Evolutionary conservation across 169 alveolate species (phyloP).

Genomic region (Cryptosporidium felis): DNA sequence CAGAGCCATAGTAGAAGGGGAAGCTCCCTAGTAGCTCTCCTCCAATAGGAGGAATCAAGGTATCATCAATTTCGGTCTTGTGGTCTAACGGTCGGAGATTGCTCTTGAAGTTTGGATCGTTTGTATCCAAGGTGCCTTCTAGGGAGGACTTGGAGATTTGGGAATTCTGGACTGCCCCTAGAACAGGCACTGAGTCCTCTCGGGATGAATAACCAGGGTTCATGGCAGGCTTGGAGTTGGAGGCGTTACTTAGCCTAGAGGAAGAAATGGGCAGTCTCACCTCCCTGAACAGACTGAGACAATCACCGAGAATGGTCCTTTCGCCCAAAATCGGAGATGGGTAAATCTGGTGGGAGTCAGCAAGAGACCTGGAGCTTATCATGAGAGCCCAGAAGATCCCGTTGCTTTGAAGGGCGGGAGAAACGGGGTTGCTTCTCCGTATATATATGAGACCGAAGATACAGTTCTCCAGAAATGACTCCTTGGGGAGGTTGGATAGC

Average conservation of each 20-base stretch:
- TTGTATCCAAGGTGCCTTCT: background rate
- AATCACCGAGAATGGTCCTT: slow-evolving; percentile 38
- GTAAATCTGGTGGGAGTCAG: slow-evolving; percentile 53
- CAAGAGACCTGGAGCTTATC: slow-evolving; percentile 47
- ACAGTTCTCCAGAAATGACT: slow-evolving; percentile 51
- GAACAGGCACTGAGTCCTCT: slow-evolving; percentile 15
- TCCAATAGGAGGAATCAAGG: slow-evolving; percentile 6
- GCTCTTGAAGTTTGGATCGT: background rate
- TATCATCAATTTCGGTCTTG: background rate
- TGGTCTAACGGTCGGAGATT: background rate
- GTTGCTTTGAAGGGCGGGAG: slow-evolving; percentile 23
- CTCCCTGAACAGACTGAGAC: slow-evolving; percentile 12
- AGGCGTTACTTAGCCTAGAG: background rate
- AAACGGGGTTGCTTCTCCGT: slow-evolving; percentile 6
- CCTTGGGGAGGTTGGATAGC: slow-evolving; percentile 17
- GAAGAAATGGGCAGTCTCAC: slow-evolving; percentile 1
- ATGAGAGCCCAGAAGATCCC: slow-evolving; percentile 53
- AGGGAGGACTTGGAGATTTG: slow-evolving; percentile 14
- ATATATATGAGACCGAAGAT: slow-evolving; percentile 50
- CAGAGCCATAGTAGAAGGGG: background rate
- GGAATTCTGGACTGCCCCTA: background rate
- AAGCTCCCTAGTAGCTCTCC: background rate
- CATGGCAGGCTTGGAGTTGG: background rate
- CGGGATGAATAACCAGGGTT: background rate
- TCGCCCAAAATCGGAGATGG: slow-evolving; percentile 62